Base-by-base conservation (phyloP, 2,329 filamentous ascomycete genomes). In the Xylariaceae sp. region DNA sequence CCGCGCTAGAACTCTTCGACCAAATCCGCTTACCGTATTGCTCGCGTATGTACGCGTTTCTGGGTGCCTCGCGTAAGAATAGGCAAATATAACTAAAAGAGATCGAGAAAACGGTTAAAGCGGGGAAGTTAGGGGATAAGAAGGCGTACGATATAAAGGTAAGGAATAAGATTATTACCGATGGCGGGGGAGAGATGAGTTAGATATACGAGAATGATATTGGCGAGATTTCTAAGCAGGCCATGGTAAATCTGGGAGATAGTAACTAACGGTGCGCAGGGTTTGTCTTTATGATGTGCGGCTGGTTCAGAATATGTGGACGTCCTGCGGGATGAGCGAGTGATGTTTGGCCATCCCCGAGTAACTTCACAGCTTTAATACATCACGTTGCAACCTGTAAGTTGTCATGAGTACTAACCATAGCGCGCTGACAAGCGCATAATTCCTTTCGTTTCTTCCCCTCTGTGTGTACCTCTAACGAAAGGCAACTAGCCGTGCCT, bases 11-110 rank as follows among this genome's bases (percentile, higher is more conserved):
- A 1, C 31, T 54, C n/a, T 56, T 55, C 13, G 47, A 55, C 25
- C 31, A 40, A 13, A 44, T 56, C 25, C 45, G 52, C 5, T 37
- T 51, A n/a, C 53, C 53, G 3, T 55, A 55, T 23, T 56, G 55
- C 30, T 42, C 42, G 4, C 40, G 45, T 4, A 55, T 56, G 51
- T 54, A 54, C 31, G 38, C 39, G 11, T 36, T 50, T 23, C 42
- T 51, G 24, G 41, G 37, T 13, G 32, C 38, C 3, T 38, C 43
- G 28, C 43, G 44, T 5, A 32, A 32, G 6, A 45, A 43, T 16
- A 33, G 21, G 12, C 8, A 8, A 7, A 12, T 12, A 23, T 8
- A 12, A 12, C 12, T 23, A 23, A 7, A 23, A 12, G 21, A 23
- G 7, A 23, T 23, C 7, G 21, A 23, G 8, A 23, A 12, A 23